These are phyloP conservation scores for Dalechampia spathulata DNA, from an alignment of 441 rosid genomes.

Conservation along the genomic window DNA sequence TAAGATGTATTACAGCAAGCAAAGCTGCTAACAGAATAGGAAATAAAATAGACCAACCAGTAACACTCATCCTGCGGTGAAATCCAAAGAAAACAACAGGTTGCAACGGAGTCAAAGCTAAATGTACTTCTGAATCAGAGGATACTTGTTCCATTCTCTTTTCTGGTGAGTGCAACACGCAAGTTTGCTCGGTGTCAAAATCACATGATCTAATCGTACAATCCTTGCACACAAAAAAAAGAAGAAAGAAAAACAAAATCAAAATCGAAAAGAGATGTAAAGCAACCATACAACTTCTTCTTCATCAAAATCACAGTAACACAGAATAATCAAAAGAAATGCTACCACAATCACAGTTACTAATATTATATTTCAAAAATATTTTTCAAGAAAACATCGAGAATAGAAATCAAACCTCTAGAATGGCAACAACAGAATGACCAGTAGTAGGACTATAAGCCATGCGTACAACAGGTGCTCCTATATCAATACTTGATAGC, in stretches of 20 bases:
- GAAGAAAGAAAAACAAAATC: background rate
- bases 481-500: slow-evolving; percentile 73
- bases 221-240: slow-evolving; percentile 44
- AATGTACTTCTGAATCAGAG: slow-evolving; percentile 78
- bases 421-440: slow-evolving; percentile 78
- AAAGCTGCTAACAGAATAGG: background rate
- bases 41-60: slow-evolving; percentile 84
- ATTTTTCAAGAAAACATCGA: no score
- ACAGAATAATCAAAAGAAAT: background rate
- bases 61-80: slow-evolving; percentile 91
- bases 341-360: no score
- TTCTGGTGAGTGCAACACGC: slow-evolving; percentile 95
- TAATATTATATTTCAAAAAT: background rate
- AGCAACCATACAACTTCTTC: no score
- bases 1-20: background rate
- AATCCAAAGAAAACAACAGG: slow-evolving; percentile 98
- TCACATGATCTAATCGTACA: slow-evolving; percentile 97
- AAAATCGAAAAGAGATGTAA: background rate
- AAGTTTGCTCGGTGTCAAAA: slow-evolving; percentile 92
- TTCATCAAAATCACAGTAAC: background rate
- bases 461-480: slow-evolving; percentile 84
- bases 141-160: slow-evolving; percentile 79
- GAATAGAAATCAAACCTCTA: slow-evolving; percentile 51
- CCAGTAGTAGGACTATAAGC: slow-evolving; percentile 76
- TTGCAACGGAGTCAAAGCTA: slow-evolving; percentile 94